Evolutionary conservation across 2,329 filamentous ascomycete species (phyloP), one percentile per base, ranked within the genome.

Genomic region (Malbranchea zuffiana): DNA sequence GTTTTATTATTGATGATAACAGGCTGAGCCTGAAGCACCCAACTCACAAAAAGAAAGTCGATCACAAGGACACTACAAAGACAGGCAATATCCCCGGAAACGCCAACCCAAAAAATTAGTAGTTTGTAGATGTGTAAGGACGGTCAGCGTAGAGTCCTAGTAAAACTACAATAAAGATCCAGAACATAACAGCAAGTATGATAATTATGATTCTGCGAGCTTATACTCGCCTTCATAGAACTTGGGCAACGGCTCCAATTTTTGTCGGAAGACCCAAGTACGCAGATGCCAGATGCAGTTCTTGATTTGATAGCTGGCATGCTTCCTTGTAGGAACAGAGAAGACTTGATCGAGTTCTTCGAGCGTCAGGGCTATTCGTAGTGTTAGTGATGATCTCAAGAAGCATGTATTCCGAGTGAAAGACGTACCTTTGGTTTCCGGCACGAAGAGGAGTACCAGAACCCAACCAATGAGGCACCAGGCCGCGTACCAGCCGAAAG

Each of bases 401-500:
- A 32, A 51, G n/a, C 11, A 30, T 3, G 26, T 53, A 30, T 53
- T 45, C 29, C 32, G 17, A 10, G 5, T 33, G n/a, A 10, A 15
- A 17, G 8, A 37, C 44, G 46, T 44, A 53, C 56, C 50, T 44
- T 68, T 68, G 1, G 65, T 68, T 47, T 72, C 68, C 0, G 67
- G 67, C 28, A 72, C 51, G 47, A 70, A 71, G 10, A 71, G 50
- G 40, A 71, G 54, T 11, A 71, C 66, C 33, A 72, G 52, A 39
- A 69, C 44, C 59, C 67, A 72, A 3, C 67, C 68, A 15, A 71
- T 56, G n/a, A 72, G 44, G 50, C 71, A 72, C 61, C 69, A 68
- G 0, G 56, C 67, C 0, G 70, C 72, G 45, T 74, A 74, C 65
- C 70, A 75, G 5, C 62, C 66, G 46, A 75, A 74, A 0, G 69